Evolutionary conservation across 2,329 filamentous ascomycete species (phyloP).

Genomic region (Aspergillus japonicus): DNA sequence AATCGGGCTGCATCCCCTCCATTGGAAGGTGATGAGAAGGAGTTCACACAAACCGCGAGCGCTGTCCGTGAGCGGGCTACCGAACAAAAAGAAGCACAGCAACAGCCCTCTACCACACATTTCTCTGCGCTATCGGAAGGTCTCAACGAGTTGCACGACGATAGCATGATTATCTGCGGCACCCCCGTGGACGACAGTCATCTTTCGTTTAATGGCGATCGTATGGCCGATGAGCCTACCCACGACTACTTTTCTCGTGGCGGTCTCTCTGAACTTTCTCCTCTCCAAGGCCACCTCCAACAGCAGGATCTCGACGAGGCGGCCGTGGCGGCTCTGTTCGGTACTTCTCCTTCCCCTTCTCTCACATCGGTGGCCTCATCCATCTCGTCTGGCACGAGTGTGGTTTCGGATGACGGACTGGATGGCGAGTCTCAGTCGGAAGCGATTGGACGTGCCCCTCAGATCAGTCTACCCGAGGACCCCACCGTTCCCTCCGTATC

Average conservation of each 20-base stretch:
- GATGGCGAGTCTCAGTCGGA: slow-evolving; percentile 26
- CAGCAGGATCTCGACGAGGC: slow-evolving; percentile 35
- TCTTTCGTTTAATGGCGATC: slow-evolving; percentile 30
- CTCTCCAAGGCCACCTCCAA: slow-evolving; percentile 18
- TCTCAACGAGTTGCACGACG: slow-evolving; percentile 39
- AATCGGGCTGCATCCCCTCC: slow-evolving; percentile 79
- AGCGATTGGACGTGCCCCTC: slow-evolving; percentile 24
- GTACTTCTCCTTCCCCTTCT: slow-evolving; percentile 45
- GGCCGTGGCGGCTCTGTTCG: slow-evolving; percentile 38
- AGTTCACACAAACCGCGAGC: slow-evolving; percentile 93
- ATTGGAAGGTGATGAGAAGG: slow-evolving; percentile 89
- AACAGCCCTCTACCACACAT: slow-evolving; percentile 28
- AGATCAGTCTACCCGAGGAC: slow-evolving; percentile 34
- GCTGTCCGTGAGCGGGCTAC: slow-evolving; percentile 65
- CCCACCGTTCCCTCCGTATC: slow-evolving; percentile 29
- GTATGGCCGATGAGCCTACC: slow-evolving; percentile 32
- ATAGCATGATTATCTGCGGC: slow-evolving; percentile 27
- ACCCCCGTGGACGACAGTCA: slow-evolving; percentile 34
- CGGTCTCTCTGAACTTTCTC: slow-evolving; percentile 22
- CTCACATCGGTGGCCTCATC: slow-evolving; percentile 43
- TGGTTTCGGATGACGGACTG: slow-evolving; percentile 32
- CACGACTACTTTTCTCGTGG: slow-evolving; percentile 38
- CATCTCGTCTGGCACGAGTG: slow-evolving; percentile 44
- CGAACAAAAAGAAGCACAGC: slow-evolving; percentile 34
- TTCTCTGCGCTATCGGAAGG: slow-evolving; percentile 43